phyloP scores from a whole-genome alignment of 352 stramenopile species.

The Pythium monospermum region DNA sequence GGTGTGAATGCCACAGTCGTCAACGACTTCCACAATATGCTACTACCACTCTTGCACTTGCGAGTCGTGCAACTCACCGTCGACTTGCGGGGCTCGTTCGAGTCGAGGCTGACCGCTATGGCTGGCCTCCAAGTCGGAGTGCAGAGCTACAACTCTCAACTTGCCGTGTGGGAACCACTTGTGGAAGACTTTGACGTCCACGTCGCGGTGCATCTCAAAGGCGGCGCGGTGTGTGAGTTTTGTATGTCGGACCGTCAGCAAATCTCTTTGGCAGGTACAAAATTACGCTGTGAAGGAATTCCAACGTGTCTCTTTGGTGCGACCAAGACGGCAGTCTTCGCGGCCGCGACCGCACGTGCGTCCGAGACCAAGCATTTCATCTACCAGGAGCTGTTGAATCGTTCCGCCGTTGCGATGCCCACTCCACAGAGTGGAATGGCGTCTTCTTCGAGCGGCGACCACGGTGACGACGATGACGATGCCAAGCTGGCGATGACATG shows the following conservation, averaged over 20 bases:
- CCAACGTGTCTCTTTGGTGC: slow-evolving; percentile 68
- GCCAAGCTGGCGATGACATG: slow-evolving; percentile 58
- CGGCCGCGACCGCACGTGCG: slow-evolving; percentile 50
- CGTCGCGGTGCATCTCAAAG: slow-evolving; percentile 57
- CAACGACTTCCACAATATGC: slow-evolving; percentile 88
- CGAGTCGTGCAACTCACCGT: slow-evolving; percentile 60
- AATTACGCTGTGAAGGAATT: slow-evolving; percentile 59
- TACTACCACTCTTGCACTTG: slow-evolving; percentile 76
- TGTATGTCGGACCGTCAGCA: slow-evolving; percentile 72
- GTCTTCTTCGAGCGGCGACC: too few relatives aligned
- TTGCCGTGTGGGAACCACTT: slow-evolving; percentile 81
- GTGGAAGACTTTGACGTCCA: slow-evolving; percentile 84
- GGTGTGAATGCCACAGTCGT: slow-evolving; percentile 77
- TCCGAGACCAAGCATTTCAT: slow-evolving; percentile 84
- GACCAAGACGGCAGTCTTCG: slow-evolving; percentile 62
- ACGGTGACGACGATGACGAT: slow-evolving; percentile 36
- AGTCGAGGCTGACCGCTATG: slow-evolving; percentile 57
- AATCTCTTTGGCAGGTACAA: slow-evolving; percentile 48
- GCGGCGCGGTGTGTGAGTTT: slow-evolving; percentile 70
- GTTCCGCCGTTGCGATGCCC: not conserved
- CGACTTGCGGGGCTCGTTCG: slow-evolving; percentile 55
- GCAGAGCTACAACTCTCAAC: slow-evolving; percentile 83
- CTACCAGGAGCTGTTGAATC: slow-evolving; percentile 59
- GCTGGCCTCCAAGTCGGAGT: slow-evolving; percentile 61
- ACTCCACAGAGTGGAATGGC: too few relatives aligned